Percentiles rank a stretch among this genome's conserved stretches.
Conservation (phyloP, 1,139 yeast species). For the Pichia sp. region DNA sequence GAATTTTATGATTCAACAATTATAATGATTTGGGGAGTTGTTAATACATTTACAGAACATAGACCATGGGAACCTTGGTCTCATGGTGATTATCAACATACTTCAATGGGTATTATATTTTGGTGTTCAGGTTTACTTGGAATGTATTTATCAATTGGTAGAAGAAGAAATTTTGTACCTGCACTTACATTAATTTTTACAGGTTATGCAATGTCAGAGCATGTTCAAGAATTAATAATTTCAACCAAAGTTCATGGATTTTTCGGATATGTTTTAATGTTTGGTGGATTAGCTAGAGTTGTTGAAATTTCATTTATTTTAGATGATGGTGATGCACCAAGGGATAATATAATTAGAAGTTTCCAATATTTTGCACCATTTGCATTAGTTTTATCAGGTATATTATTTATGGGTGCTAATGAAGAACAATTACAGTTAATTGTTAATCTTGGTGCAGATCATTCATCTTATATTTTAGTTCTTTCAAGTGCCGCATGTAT, state of each 20-base stretch:
- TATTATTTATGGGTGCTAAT: constrained; percentile 83
- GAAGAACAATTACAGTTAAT: constrained; percentile 83
- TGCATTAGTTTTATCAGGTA: constrained; percentile 69
- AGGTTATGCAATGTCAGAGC: constrained; percentile 93
- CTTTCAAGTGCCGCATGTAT: constrained; percentile 69
- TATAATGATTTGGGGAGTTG: constrained; percentile 86
- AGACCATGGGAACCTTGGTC: constrained; percentile 85
- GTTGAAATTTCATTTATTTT: constrained; percentile 72
- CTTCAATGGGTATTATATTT: constrained; percentile 95
- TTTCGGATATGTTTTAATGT: constrained; percentile 76
- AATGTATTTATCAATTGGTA: constrained; percentile 59
- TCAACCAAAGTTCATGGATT: constrained; percentile 83
- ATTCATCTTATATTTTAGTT: constrained; percentile 74
- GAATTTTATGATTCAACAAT: constrained; percentile 79
- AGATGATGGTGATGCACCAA: constrained; percentile 44
- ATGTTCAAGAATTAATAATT: constrained; percentile 64
- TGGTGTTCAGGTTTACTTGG: constrained; percentile 93
- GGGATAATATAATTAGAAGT: constrained; percentile 44
- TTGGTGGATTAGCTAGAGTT: constrained; percentile 69
- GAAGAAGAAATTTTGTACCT: constrained; percentile 70
- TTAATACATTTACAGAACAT: constrained; percentile 93
- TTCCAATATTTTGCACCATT: constrained; percentile 86
- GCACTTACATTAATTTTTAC: constrained; percentile 76
- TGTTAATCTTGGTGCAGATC: constrained; percentile 71
- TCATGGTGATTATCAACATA: constrained; percentile 89